Conservation (phyloP, 768 basidiomycete species). For the Phylloporus arenicola region DNA sequence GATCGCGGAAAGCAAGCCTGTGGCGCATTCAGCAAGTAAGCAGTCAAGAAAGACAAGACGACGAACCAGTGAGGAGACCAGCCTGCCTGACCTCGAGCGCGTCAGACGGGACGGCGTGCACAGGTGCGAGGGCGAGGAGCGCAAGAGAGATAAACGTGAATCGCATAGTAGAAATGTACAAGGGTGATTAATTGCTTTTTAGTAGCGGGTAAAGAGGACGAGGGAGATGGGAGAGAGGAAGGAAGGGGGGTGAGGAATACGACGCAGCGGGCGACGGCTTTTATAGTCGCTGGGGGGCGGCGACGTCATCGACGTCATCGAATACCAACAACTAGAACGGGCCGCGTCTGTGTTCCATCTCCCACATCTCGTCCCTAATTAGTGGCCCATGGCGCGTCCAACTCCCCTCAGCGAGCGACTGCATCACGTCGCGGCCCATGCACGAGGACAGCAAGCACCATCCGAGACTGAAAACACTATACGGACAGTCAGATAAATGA, state of each 20-base stretch:
- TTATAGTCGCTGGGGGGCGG: constrained; percentile 14
- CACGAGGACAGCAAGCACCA: constrained; percentile 71
- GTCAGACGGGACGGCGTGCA: constrained; percentile 16
- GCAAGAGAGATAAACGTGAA: constrained; percentile 14
- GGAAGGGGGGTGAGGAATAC: constrained; percentile 10
- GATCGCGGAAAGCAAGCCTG: neutral
- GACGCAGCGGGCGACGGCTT: constrained; percentile 1
- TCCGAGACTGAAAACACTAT: constrained; percentile 44
- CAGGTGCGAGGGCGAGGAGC: constrained; percentile 18
- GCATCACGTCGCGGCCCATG: constrained; percentile 36
- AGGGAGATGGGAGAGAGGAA: constrained; percentile 1
- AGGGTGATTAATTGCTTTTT: constrained; percentile 19
- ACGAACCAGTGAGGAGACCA: neutral
- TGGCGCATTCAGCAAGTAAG: neutral
- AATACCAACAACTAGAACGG: constrained; percentile 16
- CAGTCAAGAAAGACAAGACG: neutral
- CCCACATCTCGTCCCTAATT: constrained; percentile 52
- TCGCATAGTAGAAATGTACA: constrained; percentile 25
- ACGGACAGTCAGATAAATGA: constrained; percentile 3
- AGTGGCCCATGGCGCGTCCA: constrained; percentile 36
- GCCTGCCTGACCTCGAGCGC: constrained; percentile 3
- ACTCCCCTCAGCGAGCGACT: constrained; percentile 38
- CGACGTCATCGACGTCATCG: constrained; percentile 16
- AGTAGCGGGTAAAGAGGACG: constrained; percentile 6
- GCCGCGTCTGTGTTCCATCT: constrained; percentile 47